These are phyloP conservation scores for Peribolospora kevripleyi DNA, from an alignment of 768 basidiomycete genomes.

Conservation along the genomic window DNA sequence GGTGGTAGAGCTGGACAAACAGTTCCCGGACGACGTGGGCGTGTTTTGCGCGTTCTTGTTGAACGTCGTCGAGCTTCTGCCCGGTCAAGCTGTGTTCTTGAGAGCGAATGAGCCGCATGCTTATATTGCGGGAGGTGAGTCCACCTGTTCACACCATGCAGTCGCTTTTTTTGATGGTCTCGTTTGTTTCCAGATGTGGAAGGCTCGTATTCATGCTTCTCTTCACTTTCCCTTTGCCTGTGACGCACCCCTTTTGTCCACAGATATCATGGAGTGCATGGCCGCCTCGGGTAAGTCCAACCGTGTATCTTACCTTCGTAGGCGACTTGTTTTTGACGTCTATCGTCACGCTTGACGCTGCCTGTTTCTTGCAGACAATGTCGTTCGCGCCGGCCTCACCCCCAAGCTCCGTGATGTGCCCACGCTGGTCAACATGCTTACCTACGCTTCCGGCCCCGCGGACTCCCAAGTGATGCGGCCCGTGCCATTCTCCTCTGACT, in stretches of 20 bases:
- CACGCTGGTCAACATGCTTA: slow-evolving; percentile 65
- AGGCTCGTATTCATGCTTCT: not conserved
- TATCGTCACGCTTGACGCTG: not conserved
- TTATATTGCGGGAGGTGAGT: slow-evolving; percentile 70
- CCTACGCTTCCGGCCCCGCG: slow-evolving; percentile 49
- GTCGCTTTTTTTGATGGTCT: too few species aligned
- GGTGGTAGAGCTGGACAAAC: slow-evolving; percentile 30
- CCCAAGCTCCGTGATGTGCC: slow-evolving; percentile 86
- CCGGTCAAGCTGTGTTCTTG: slow-evolving; percentile 80
- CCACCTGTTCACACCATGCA: not conserved
- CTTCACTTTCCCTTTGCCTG: not conserved
- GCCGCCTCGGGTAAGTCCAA: slow-evolving; percentile 41
- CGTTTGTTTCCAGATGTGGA: not conserved
- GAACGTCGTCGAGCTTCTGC: slow-evolving; percentile 53
- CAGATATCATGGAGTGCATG: slow-evolving; percentile 98
- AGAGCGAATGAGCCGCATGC: slow-evolving; percentile 94
- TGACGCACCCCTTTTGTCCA: not conserved
- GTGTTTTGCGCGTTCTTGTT: slow-evolving; percentile 71
- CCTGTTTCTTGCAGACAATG: slow-evolving; percentile 39
- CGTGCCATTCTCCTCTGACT: slow-evolving; percentile 25
- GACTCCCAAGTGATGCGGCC: slow-evolving; percentile 47
- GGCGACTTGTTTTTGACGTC: not conserved
- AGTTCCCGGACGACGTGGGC: slow-evolving; percentile 86
- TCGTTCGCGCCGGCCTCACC: slow-evolving; percentile 91
- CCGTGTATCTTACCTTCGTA: not conserved